Base-by-base conservation (phyloP, 2,329 filamentous ascomycete species). In the Nothopassalora personata region DNA sequence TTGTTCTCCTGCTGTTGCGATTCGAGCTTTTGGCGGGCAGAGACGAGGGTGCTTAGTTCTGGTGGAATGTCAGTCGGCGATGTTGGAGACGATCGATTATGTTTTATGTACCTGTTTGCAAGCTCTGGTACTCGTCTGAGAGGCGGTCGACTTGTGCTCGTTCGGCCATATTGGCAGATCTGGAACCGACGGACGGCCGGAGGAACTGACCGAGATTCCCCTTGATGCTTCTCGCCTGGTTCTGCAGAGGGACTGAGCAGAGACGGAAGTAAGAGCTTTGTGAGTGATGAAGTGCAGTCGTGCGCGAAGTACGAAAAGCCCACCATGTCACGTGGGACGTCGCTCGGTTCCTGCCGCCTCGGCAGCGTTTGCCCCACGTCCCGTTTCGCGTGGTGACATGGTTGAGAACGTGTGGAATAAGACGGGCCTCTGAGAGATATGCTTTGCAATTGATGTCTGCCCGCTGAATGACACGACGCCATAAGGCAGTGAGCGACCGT, bases 1-100 rank as follows among this genome's bases (percentile, higher is more conserved):
- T 87, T 78, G 72, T 97, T 99, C 75, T 99, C 94, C 71, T 96
- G 90, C 73, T 89, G 89, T 75, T 99, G 94, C 6, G 91, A 89
- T 73, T 97, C 92, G 6, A 99, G 85, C 76, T 89, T 95, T 77
- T 99, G 92, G 63, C 92, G 85, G 9, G 91, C 89, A 48, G 86
- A 81, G 28, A 97, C 85, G 18, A 85, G 79, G 47, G 80, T 83
- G 74, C 91, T 89, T 57, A 97, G 83, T 67, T 97, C 94, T 96
- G 67, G 5, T 8, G 18, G 1, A 36, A 54, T 8, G 51, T 50
- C 23, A 56, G 39, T 5, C 3, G 7, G 5, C 7, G 18, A 4
- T 18, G 39, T 28, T n/a, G 23, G 23, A 18, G 9, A 1, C 4
- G 10, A 43, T 30, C 19, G 36, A 30, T 53, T 9, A 19, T 51